A percentile compares a stretch with the other conserved stretches of the same genome.
Conservation (phyloP, 2,329 filamentous ascomycete species). For the Diplodia intermedia region DNA sequence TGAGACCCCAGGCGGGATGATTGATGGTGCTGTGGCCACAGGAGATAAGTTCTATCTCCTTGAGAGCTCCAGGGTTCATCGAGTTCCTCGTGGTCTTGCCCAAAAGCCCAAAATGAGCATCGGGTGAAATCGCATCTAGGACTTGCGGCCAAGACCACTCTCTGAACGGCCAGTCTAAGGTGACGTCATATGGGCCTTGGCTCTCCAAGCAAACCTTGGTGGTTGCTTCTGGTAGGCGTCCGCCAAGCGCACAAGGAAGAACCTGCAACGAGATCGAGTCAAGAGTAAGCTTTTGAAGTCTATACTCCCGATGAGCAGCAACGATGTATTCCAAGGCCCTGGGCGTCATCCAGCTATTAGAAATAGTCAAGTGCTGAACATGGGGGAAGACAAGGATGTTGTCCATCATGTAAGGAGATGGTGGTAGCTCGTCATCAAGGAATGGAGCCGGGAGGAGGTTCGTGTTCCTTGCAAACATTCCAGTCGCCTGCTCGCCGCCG, state of each 20-base stretch:
- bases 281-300: slow-evolving; percentile 62
- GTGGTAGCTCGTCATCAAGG: slow-evolving; percentile 42
- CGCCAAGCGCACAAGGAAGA: neutral
- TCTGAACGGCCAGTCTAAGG: slow-evolving; percentile 35
- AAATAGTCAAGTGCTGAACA: slow-evolving; percentile 66
- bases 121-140: slow-evolving; percentile 60
- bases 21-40: slow-evolving; percentile 60
- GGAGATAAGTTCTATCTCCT: slow-evolving; percentile 61
- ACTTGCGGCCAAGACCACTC: slow-evolving; percentile 59
- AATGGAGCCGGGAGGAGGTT: slow-evolving; percentile 69
- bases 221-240: neutral
- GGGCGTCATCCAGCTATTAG: slow-evolving; percentile 73
- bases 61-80: slow-evolving; percentile 45
- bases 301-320: slow-evolving; percentile 52
- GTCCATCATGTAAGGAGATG: slow-evolving; percentile 33
- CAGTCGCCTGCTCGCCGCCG: slow-evolving; percentile 71
- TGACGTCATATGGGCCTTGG: slow-evolving; percentile 37
- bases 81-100: slow-evolving; percentile 45
- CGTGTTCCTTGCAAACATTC: slow-evolving; percentile 66
- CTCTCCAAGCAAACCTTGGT: slow-evolving; percentile 12
- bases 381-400: slow-evolving; percentile 59
- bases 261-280: slow-evolving; percentile 62
- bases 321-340: slow-evolving; percentile 62
- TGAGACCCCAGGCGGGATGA: slow-evolving; percentile 43
- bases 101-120: slow-evolving; percentile 53